Evolutionary conservation across 2,329 filamentous ascomycete genomes (phyloP).

Genomic region (Emergomyces orientalis): DNA sequence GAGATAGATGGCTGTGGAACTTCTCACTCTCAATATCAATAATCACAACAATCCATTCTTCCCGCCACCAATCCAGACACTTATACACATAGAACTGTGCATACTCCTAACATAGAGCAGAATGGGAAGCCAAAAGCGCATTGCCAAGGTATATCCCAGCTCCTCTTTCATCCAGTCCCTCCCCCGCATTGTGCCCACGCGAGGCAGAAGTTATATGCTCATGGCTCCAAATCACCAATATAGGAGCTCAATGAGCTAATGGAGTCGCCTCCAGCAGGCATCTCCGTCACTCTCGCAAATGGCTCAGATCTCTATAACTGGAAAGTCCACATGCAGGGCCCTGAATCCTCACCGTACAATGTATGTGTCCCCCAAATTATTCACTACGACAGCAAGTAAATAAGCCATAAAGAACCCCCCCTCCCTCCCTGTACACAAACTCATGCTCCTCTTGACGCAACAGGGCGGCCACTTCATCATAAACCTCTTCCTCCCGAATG

Average conservation of each 20-base stretch:
- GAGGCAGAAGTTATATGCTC: background rate
- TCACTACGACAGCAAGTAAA: background rate
- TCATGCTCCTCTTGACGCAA: background rate
- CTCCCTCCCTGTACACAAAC: background rate
- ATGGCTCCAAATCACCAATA: conserved; percentile 3
- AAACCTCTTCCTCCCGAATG: conserved; percentile 69
- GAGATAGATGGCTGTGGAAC: too few relatives aligned
- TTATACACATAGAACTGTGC: background rate
- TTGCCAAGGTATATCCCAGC: conserved; percentile 34
- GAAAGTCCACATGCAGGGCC: conserved; percentile 58
- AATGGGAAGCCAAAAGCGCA: conserved; percentile 40
- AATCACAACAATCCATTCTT: background rate
- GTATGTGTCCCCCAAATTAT: conserved; percentile 37
- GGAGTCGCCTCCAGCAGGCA: conserved; percentile 47
- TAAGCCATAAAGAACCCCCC: background rate
- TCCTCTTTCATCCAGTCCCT: background rate
- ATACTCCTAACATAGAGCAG: background rate
- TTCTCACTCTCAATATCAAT: too few relatives aligned
- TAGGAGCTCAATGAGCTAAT: conserved; percentile 55
- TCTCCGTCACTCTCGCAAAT: conserved; percentile 48
- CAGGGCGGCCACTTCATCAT: conserved; percentile 67
- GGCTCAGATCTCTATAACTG: conserved; percentile 59
- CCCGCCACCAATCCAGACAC: background rate
- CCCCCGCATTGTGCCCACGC: background rate
- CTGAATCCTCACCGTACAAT: conserved; percentile 54